A percentile compares a stretch with the other conserved stretches of the same genome.
Evolutionary conservation across 1,284 basidiomycete species (phyloP).

Genomic region (Cryptococcus sp.): DNA sequence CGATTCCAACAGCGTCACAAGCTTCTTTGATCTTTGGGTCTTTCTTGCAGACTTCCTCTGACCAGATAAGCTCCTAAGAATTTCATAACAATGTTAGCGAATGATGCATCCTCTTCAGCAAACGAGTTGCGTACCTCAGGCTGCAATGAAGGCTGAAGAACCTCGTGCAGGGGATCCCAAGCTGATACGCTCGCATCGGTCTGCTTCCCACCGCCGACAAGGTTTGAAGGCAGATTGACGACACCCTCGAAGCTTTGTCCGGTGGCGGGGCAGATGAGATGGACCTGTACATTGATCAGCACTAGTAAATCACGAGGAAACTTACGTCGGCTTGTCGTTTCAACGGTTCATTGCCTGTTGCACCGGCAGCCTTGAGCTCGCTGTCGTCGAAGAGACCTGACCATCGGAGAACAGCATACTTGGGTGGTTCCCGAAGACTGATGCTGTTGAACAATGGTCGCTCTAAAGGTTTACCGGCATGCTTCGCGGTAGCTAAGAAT

Average conservation of each 20-base stretch:
- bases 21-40: constrained; percentile 50
- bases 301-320: neutral
- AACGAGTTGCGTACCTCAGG: constrained; percentile 37
- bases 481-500: constrained; percentile 27
- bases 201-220: constrained; percentile 18
- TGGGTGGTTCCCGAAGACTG: constrained; percentile 48
- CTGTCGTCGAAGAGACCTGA: constrained; percentile 41
- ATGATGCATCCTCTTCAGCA: no score
- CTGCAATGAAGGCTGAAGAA: constrained; percentile 55
- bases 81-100: neutral
- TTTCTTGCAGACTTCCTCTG: constrained; percentile 52
- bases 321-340: constrained; percentile 47
- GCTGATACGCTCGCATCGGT: constrained; percentile 34
- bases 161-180: constrained; percentile 49
- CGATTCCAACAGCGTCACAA: constrained; percentile 52
- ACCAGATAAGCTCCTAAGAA: constrained; percentile 51
- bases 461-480: constrained; percentile 27
- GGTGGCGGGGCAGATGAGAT: constrained; percentile 50
- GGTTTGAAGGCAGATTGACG: constrained; percentile 50
- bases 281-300: constrained; percentile 32
- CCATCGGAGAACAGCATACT: constrained; percentile 46
- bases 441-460: constrained; percentile 47
- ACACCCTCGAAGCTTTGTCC: constrained; percentile 50
- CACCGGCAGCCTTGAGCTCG: constrained; percentile 29
- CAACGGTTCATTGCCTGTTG: constrained; percentile 12